Base-by-base conservation (phyloP, 2,329 filamentous ascomycete species). In the Penicillium hesseltinei region DNA sequence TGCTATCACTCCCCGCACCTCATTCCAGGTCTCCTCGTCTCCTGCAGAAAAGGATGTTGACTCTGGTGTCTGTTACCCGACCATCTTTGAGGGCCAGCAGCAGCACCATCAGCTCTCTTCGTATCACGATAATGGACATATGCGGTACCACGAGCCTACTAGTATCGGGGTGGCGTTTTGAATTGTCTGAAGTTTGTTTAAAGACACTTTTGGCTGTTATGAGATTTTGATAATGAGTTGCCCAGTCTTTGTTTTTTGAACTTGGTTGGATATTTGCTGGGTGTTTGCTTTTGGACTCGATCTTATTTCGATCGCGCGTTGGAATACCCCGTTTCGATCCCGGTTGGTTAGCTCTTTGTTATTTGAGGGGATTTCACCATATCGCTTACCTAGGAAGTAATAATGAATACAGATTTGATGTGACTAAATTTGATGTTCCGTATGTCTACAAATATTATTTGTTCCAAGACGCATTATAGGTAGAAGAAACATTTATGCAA, bases 121-220 rank as follows among this genome's bases (percentile, higher is more conserved):
- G 5, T 57, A 60, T 51, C 39, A n/a, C 33, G 46, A 56, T 27
- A 53, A 46, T 27, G 48, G 58, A 31, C 56, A 58, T n/a, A 40
- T 59, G 38, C 52, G 57, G 25, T 64, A 68, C 53, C 62, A 64
- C n/a, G 62, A 64, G 11, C 64, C 69, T 3, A 52, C 69, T 3
- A 52, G 62, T 17, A 67, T 75, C 39, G 71, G 72, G 13, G 19
- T 74, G 31, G 71, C 72, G 7, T 74, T 71, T 56, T 74, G 61
- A 65, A 21, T 54, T 27, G 9, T 21, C 6, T 27, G 17, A 21
- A n/a, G 3, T 35, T 51, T 39, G 3, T 25, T n/a, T 19, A 5
- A n/a, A 17, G 13, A 23, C 25, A 19, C 11, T 40, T 38, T 44
- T 23, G 31, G 6, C 10, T 3, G 1, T 29, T 40, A 5, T 11